Evolutionary conservation across 2,329 filamentous ascomycete genomes (phyloP).

Genomic region (Apiospora arundinis): DNA sequence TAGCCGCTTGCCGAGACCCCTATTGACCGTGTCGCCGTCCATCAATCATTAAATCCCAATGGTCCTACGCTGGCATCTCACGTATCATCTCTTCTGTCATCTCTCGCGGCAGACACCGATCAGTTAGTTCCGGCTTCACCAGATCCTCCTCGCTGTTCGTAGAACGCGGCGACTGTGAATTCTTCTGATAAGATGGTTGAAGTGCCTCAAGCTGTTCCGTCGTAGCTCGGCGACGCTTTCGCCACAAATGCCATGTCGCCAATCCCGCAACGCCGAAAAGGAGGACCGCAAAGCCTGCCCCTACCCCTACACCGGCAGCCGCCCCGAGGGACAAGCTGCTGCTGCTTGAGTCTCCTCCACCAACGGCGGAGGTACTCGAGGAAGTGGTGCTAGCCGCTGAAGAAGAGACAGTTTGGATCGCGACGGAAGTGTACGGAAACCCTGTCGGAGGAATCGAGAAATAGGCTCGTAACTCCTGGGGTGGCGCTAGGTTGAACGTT

Average conservation of each 20-base stretch:
- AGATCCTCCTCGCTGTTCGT: neutral
- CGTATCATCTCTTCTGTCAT: neutral
- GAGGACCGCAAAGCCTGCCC: too few species aligned
- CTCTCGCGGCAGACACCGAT: neutral
- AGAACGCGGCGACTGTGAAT: neutral
- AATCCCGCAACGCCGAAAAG: too few species aligned
- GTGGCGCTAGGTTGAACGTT: neutral
- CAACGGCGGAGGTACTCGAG: neutral
- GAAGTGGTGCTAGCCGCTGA: neutral
- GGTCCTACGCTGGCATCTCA: neutral
- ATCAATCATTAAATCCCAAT: neutral
- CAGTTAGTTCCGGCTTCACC: neutral
- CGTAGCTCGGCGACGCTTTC: too few species aligned
- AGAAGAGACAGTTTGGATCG: neutral
- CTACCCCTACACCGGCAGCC: too few species aligned
- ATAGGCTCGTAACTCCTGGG: neutral
- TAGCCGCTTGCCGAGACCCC: too few species aligned
- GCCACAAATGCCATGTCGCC: too few species aligned
- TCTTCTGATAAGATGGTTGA: too few species aligned
- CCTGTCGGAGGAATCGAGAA: neutral
- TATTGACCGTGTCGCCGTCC: neutral
- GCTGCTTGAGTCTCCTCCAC: neutral
- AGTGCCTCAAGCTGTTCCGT: too few species aligned
- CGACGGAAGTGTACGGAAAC: neutral
- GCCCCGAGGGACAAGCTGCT: neutral